phyloP scores from a whole-genome alignment of 2,329 filamentous ascomycete species.

The Epichloe gansuensis region DNA sequence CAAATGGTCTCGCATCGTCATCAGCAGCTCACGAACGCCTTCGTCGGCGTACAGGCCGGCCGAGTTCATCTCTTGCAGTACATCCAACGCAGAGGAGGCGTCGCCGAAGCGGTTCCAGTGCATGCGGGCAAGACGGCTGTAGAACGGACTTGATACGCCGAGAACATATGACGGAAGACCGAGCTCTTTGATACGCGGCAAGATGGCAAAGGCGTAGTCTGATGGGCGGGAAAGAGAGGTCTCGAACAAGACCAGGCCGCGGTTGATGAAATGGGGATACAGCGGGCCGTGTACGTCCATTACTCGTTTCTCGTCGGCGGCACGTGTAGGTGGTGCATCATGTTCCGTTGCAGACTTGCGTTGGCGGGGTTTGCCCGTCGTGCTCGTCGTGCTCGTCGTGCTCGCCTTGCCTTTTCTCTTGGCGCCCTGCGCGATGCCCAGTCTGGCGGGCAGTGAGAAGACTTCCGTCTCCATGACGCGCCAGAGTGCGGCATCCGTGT shows the following conservation, averaged over 20 bases:
- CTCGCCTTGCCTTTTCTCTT: neutral
- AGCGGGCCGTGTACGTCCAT: slow-evolving; percentile 50
- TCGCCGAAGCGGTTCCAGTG: slow-evolving; percentile 51
- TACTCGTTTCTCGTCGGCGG: slow-evolving; percentile 20
- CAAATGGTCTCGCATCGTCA: slow-evolving; percentile 19
- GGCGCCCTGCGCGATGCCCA: slow-evolving; percentile 31
- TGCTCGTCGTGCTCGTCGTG: neutral
- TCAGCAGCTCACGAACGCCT: slow-evolving; percentile 15
- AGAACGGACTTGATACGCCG: slow-evolving; percentile 56
- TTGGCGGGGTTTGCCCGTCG: neutral
- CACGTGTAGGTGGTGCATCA: neutral
- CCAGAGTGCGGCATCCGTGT: slow-evolving; percentile 55
- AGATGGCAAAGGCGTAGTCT: slow-evolving; percentile 42
- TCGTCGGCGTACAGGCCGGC: slow-evolving; percentile 46
- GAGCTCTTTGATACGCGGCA: slow-evolving; percentile 54
- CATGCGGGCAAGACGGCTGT: slow-evolving; percentile 51
- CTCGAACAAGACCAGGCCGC: slow-evolving; percentile 44
- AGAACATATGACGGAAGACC: slow-evolving; percentile 60
- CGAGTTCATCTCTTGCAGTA: slow-evolving; percentile 53
- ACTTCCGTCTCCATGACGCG: slow-evolving; percentile 52
- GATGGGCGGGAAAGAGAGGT: slow-evolving; percentile 45
- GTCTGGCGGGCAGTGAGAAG: slow-evolving; percentile 43
- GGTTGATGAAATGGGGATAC: slow-evolving; percentile 48
- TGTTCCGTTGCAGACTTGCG: neutral
- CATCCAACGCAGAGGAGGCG: slow-evolving; percentile 36